Percentiles rank a stretch among this genome's conserved stretches.
phyloP scores from a whole-genome alignment of 805 yeast genomes.

The Kuraishia molischiana region DNA sequence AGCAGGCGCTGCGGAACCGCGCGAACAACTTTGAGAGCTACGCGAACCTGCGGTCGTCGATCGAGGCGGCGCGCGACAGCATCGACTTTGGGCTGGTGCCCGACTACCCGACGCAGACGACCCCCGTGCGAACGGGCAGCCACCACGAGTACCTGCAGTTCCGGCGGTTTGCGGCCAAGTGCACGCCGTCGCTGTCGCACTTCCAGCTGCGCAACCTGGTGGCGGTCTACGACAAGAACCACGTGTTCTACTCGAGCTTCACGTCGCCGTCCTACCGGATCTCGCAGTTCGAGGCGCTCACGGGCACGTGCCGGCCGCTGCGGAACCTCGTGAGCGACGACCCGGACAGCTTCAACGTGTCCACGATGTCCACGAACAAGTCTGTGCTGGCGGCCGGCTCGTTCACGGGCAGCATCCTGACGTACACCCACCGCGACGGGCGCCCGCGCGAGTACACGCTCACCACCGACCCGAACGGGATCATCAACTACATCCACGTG shows the following conservation, averaged over 20 bases:
- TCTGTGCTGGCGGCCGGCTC: conserved; percentile 41
- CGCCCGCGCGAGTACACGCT: conserved; percentile 25
- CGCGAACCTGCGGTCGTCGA: conserved; percentile 14
- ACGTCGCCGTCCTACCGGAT: conserved; percentile 19
- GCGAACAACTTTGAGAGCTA: conserved; percentile 13
- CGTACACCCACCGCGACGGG: conserved; percentile 22
- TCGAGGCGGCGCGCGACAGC: conserved; percentile 9
- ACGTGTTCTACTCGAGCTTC: conserved; percentile 14
- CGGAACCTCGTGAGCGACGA: conserved; percentile 13
- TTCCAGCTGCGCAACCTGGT: conserved; percentile 48
- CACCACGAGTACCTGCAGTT: conserved; percentile 25
- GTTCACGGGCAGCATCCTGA: conserved; percentile 38
- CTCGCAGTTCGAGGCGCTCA: conserved; percentile 11
- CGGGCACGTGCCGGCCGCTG: conserved; percentile 11
- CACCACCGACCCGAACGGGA: conserved; percentile 35
- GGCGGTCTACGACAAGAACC: conserved; percentile 22
- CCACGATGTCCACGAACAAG: conserved; percentile 36
- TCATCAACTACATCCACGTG: conserved; percentile 38
- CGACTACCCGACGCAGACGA: conserved; percentile 11
- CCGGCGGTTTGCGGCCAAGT: conserved; percentile 27
- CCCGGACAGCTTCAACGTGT: conserved; percentile 25
- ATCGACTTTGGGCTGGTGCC: conserved; percentile 24
- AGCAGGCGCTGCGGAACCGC: conserved; percentile 12
- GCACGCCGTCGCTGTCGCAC: conserved; percentile 42
- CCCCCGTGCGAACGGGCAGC: not conserved